Conservation (phyloP, 2,329 filamentous ascomycete genomes). For the Botryotinia narcissicola region DNA sequence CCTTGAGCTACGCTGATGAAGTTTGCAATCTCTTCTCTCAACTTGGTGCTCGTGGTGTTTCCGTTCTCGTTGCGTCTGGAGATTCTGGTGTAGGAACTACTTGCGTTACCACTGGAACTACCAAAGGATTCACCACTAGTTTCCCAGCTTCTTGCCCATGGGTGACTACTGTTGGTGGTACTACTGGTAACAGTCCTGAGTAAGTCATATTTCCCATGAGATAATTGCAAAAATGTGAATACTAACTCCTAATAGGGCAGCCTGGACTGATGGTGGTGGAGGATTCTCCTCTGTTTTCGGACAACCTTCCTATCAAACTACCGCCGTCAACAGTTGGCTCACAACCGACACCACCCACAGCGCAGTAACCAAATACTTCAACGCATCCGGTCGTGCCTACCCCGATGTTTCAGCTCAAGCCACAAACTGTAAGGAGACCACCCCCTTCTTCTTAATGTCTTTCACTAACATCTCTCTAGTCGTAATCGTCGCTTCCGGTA, state of each 20-base stretch:
- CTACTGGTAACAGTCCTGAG: slow-evolving; percentile 33
- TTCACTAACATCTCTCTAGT: slow-evolving; percentile 33
- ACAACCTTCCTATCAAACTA: slow-evolving; percentile 44
- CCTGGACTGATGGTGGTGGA: slow-evolving; percentile 40
- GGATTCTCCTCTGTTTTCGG: slow-evolving; percentile 46
- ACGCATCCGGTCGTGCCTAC: slow-evolving; percentile 47
- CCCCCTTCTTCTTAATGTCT: not conserved
- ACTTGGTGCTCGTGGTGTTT: slow-evolving; percentile 50
- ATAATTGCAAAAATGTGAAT: not conserved
- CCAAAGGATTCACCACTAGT: slow-evolving; percentile 47
- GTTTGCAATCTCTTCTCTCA: slow-evolving; percentile 54
- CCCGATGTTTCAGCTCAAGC: slow-evolving; percentile 57
- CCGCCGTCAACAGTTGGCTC: slow-evolving; percentile 45
- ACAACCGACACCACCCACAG: slow-evolving; percentile 47
- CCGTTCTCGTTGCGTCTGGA: slow-evolving; percentile 49
- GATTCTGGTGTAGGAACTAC: slow-evolving; percentile 46
- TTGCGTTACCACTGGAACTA: slow-evolving; percentile 36
- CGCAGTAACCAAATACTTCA: slow-evolving; percentile 46
- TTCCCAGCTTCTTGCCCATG: slow-evolving; percentile 53
- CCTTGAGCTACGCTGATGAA: slow-evolving; percentile 52
- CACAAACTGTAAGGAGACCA: slow-evolving; percentile 45
- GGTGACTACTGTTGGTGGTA: slow-evolving; percentile 47
- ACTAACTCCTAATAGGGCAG: slow-evolving; percentile 19
- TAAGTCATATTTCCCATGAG: slow-evolving; percentile 9
- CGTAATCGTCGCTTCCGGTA: slow-evolving; percentile 40